A percentile compares a stretch with the other conserved stretches of the same genome.
phyloP scores from a whole-genome alignment of 2,329 filamentous ascomycete species.

The Tolypocladium album region DNA sequence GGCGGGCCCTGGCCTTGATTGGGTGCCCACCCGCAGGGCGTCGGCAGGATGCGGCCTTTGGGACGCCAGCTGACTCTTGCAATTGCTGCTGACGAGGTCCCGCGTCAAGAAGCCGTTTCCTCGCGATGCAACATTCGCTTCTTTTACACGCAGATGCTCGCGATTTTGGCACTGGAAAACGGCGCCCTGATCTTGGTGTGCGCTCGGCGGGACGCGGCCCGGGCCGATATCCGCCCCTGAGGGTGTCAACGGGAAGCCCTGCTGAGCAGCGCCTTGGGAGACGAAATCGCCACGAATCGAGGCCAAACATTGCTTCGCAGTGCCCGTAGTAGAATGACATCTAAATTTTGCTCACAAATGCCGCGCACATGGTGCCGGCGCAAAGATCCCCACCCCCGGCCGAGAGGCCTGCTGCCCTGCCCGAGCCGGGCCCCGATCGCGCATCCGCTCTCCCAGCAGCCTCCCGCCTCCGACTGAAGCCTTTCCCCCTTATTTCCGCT shows the following conservation, averaged over 20 bases:
- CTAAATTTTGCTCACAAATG: neutral
- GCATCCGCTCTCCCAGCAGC: neutral
- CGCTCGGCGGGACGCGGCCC: neutral
- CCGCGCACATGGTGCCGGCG: neutral
- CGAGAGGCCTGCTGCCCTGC: neutral
- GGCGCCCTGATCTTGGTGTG: neutral
- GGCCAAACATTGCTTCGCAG: neutral
- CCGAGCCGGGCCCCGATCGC: neutral
- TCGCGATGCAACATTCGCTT: too few species aligned
- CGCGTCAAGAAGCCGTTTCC: too few species aligned
- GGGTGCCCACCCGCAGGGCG: neutral
- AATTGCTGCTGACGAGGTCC: too few species aligned
- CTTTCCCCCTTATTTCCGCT: neutral
- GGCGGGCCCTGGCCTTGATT: neutral
- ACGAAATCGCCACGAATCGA: neutral
- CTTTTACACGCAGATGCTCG: neutral
- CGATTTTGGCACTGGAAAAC: neutral
- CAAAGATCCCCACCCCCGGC: neutral
- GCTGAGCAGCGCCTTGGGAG: neutral
- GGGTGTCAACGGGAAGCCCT: neutral
- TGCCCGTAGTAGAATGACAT: neutral
- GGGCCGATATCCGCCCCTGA: neutral
- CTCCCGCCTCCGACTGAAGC: neutral
- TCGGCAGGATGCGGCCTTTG: neutral
- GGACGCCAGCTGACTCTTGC: too few species aligned